These are phyloP conservation scores for Penicillium ucsense DNA, from an alignment of 495 filamentous ascomycete genomes.

Conservation along the genomic window DNA sequence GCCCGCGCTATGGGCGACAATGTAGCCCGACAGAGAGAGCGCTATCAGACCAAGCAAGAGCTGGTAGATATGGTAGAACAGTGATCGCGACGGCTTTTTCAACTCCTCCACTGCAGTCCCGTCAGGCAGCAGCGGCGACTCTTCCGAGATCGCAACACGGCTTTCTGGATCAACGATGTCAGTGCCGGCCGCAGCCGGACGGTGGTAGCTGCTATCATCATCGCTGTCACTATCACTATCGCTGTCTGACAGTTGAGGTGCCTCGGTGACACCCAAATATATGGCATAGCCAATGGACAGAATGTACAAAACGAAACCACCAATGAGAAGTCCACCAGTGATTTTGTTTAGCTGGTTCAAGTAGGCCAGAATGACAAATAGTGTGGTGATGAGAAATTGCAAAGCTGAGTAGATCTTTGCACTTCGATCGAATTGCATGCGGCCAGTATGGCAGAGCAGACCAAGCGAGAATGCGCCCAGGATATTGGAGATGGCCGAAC, in stretches of 20 bases:
- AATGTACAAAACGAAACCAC: slow-evolving; percentile 37
- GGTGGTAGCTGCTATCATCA: not conserved
- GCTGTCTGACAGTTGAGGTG: slow-evolving; percentile 29
- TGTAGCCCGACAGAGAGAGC: slow-evolving; percentile 39
- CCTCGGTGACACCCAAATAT: slow-evolving; percentile 28
- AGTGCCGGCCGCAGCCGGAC: not conserved
- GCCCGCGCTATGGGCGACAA: slow-evolving; percentile 34
- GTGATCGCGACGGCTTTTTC: slow-evolving; percentile 1
- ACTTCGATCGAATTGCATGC: slow-evolving; percentile 31
- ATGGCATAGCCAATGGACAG: slow-evolving; percentile 37
- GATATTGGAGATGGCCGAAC: slow-evolving; percentile 47
- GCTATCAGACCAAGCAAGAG: slow-evolving; percentile 40
- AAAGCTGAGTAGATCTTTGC: slow-evolving; percentile 38
- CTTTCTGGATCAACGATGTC: not conserved
- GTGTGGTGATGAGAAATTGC: slow-evolving; percentile 28
- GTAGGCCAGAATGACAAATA: slow-evolving; percentile 23
- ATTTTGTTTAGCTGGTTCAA: slow-evolving; percentile 18
- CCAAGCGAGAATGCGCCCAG: slow-evolving; percentile 47
- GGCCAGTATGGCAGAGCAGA: slow-evolving; percentile 27
- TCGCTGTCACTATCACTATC: slow-evolving; percentile 21
- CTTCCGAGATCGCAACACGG: slow-evolving; percentile 4
- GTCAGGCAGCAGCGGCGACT: slow-evolving; percentile 7
- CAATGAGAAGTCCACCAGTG: slow-evolving; percentile 30
- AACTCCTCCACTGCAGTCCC: not conserved
- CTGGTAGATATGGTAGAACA: slow-evolving; percentile 29